Evolutionary conservation across 2,329 filamentous ascomycete genomes (phyloP).

Genomic region (Colletotrichum tabaci): DNA sequence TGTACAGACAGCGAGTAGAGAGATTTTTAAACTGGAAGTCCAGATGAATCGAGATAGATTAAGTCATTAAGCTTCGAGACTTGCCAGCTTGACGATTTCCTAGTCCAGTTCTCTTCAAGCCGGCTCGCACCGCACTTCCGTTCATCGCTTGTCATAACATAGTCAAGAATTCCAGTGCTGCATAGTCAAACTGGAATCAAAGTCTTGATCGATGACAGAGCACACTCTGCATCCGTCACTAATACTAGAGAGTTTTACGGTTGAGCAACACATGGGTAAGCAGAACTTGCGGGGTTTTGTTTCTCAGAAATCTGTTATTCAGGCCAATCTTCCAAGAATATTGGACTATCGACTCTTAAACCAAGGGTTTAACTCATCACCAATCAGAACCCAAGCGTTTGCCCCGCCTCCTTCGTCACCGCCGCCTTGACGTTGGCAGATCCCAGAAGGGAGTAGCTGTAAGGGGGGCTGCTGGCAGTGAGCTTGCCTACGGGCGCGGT

Average conservation of each 20-base stretch:
- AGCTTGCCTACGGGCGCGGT: slow-evolving; percentile 63
- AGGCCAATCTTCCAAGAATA: too few species aligned
- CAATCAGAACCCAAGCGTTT: slow-evolving; percentile 47
- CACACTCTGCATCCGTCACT: too few species aligned
- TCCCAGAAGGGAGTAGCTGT: slow-evolving; percentile 58
- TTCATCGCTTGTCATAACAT: too few species aligned
- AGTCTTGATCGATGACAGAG: too few species aligned
- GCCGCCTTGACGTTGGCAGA: slow-evolving; percentile 58
- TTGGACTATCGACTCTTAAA: too few species aligned
- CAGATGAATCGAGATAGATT: not conserved
- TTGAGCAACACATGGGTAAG: too few species aligned
- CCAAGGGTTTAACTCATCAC: not conserved
- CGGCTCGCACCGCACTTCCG: not conserved
- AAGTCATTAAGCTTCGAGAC: not conserved
- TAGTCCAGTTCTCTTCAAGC: too few species aligned
- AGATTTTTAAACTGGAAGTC: not conserved
- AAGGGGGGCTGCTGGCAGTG: slow-evolving; percentile 64
- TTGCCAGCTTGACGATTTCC: not conserved
- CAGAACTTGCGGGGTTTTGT: too few species aligned
- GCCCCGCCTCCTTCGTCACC: slow-evolving; percentile 54
- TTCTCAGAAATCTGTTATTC: too few species aligned
- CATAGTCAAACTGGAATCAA: too few species aligned
- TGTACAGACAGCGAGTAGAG: not conserved
- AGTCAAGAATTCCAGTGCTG: too few species aligned
- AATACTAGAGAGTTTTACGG: too few species aligned